phyloP scores from a whole-genome alignment of 2,329 filamentous ascomycete species.

The Ustilaginoidea virens region DNA sequence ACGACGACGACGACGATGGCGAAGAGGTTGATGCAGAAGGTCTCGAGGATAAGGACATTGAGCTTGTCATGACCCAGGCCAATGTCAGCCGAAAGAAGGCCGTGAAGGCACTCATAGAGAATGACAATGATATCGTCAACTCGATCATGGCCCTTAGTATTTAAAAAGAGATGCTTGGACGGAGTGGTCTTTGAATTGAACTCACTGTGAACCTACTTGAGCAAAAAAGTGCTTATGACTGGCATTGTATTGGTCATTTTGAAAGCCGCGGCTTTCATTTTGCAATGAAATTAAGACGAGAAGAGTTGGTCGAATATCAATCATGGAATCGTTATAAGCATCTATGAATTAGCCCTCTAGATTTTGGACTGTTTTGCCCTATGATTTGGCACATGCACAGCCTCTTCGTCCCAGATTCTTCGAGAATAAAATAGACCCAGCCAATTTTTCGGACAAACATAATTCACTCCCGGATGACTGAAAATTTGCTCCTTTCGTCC shows the following conservation, averaged over 20 bases:
- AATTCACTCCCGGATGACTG: too few species aligned
- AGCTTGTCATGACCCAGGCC: slow-evolving; percentile 97
- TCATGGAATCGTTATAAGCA: not conserved
- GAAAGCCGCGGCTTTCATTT: slow-evolving; percentile 5
- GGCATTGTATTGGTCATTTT: slow-evolving; percentile 16
- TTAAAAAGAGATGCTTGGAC: slow-evolving; percentile 23
- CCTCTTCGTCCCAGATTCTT: too few species aligned
- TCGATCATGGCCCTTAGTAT: slow-evolving; percentile 97
- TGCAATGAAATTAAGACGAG: not conserved
- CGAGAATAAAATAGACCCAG: too few species aligned
- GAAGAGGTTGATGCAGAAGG: slow-evolving; percentile 93
- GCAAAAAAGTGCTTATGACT: slow-evolving; percentile 10
- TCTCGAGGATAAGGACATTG: slow-evolving; percentile 97
- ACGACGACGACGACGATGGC: slow-evolving; percentile 77
- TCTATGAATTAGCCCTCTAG: not conserved
- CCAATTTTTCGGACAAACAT: too few species aligned
- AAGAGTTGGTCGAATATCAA: not conserved
- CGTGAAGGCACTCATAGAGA: slow-evolving; percentile 96
- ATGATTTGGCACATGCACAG: too few species aligned
- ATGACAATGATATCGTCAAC: slow-evolving; percentile 99
- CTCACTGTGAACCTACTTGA: slow-evolving; percentile 9
- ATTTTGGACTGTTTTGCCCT: not conserved
- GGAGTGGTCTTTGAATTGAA: slow-evolving; percentile 4
- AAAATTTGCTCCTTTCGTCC: too few species aligned
- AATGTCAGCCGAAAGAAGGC: slow-evolving; percentile 96